Evolutionary conservation across 129 eudicot species (phyloP), one percentile per base, ranked within the genome.

Genomic region (Oenanthe sinensis): DNA sequence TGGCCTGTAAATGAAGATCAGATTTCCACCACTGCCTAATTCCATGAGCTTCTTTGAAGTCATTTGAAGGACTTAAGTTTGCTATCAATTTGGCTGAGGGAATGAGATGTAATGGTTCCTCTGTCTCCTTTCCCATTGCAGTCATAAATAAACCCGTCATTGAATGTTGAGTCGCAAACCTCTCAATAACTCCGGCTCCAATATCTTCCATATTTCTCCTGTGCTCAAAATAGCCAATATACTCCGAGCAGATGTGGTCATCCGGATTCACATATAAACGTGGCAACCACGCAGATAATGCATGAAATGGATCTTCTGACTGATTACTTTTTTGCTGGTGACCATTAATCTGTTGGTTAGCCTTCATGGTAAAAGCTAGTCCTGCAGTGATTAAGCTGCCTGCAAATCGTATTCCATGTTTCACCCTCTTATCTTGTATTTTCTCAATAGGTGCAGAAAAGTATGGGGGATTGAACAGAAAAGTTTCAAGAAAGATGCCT

Each of bases 371-470:
- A 70, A 86, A 79, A 60, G 99, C 97, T 46, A 96, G 92, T 44
- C 99, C 99, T 30, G 99, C 99, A 5, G 99, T 91, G 49, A 96
- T 84, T 26, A 96, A 87, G 77, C 99, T 96, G 78, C 92, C 86
- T 22, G 99, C 97, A 3, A 96, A 81, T 48, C 99, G 85, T 39
- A 96, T 82, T 82, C 99, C 99, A 7, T 87, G 97, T 77, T 87
- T 96, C 65, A 96, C 85, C 24, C 84, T 90, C 40, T 85, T 78
- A 55, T 90, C 87, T 80, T 92, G 87, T 40, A 96, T 96, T 16
- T 83, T 81, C 82, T 96, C 99, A 60, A 96, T 86, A 39, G 99
- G 99, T 14, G 97, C 95, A 0, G 99, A 90, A 62, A 95, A 77
- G 75, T 88, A 95, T 0, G 97, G 97, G 0, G 99, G 97, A 75